Evolutionary conservation across 208 protist genomes (phyloP).

Genomic region (Trypanosoma lewisi): DNA sequence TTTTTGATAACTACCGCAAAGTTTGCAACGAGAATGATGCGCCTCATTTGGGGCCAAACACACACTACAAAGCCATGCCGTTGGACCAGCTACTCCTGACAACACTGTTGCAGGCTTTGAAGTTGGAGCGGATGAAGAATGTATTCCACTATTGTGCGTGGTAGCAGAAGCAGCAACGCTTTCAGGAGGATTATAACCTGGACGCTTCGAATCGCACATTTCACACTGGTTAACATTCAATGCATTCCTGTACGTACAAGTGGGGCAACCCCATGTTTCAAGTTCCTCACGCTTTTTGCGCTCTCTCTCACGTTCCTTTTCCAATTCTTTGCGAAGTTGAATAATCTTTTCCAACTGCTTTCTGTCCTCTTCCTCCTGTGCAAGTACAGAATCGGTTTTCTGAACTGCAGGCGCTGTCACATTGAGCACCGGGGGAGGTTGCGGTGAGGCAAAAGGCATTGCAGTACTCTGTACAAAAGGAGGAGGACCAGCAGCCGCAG

Average conservation of each 20-base stretch:
- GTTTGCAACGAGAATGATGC: conserved; percentile 41
- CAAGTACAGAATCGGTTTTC: conserved; percentile 1
- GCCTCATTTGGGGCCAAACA: conserved; percentile 65
- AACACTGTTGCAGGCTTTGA: background rate
- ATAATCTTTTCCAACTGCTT: conserved; percentile 83
- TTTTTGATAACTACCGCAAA: conserved; percentile 51
- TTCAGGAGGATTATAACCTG: conserved; percentile 38
- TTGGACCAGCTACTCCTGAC: conserved; percentile 23
- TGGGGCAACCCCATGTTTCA: conserved; percentile 71
- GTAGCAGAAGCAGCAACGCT: conserved; percentile 7
- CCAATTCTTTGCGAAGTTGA: conserved; percentile 73
- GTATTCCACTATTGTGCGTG: background rate
- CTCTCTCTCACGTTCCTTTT: conserved; percentile 74
- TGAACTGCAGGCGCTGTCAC: background rate
- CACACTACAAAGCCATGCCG: conserved; percentile 65
- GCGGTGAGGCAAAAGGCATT: conserved; percentile 2
- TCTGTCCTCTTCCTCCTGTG: conserved; percentile 70
- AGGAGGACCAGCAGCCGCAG: background rate
- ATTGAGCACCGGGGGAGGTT: background rate
- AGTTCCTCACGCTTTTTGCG: conserved; percentile 56
- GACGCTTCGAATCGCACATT: conserved; percentile 60
- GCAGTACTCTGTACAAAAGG: background rate
- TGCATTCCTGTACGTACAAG: conserved; percentile 78
- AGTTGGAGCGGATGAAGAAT: conserved; percentile 9
- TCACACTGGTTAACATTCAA: conserved; percentile 44